These are phyloP conservation scores for Oryza coarctata DNA, from an alignment of 176 grass and related monocot genomes.

Conservation along the genomic window DNA sequence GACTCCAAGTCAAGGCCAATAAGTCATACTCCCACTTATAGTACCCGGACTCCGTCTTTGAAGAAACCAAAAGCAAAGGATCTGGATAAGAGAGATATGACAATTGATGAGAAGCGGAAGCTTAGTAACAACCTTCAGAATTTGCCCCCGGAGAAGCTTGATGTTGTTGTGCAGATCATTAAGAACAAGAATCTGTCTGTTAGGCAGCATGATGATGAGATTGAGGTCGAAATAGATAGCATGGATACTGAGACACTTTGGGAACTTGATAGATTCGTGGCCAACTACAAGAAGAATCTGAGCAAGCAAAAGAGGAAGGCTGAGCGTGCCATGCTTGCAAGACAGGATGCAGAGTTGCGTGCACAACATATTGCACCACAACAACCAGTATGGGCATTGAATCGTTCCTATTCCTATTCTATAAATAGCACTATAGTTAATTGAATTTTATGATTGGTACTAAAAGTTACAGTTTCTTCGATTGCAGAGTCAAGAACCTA, in stretches of 20 bases:
- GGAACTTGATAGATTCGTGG: conserved; percentile 95
- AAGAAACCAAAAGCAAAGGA: conserved; percentile 99
- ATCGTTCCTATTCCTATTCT: conserved; percentile 10
- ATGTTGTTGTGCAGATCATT: conserved; percentile 83
- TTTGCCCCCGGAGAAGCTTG: conserved; percentile 77
- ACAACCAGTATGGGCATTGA: conserved; percentile 50
- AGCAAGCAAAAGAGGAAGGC: conserved; percentile 97
- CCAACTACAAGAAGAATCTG: conserved; percentile 93
- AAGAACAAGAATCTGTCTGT: conserved; percentile 88
- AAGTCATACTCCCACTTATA: conserved; percentile 51
- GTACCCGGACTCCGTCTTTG: conserved; percentile 55
- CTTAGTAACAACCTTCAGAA: conserved; percentile 94
- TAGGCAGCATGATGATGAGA: conserved; percentile 94
- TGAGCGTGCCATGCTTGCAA: conserved; percentile 80
- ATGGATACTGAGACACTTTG: conserved; percentile 95
- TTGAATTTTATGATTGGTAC: neutral
- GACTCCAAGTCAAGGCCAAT: conserved; percentile 53
- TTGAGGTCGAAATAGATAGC: conserved; percentile 99
- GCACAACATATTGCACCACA: conserved; percentile 47
- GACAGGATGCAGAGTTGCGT: conserved; percentile 47
- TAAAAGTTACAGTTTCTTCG: conserved; percentile 23
- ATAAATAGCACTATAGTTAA: neutral
- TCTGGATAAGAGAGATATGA: conserved; percentile 92
- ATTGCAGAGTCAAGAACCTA: conserved; percentile 44
- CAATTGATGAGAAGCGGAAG: conserved; percentile 89